These are phyloP conservation scores for Xylaria sp. DNA, from an alignment of 2,329 filamentous ascomycete species.

Conservation along the genomic window DNA sequence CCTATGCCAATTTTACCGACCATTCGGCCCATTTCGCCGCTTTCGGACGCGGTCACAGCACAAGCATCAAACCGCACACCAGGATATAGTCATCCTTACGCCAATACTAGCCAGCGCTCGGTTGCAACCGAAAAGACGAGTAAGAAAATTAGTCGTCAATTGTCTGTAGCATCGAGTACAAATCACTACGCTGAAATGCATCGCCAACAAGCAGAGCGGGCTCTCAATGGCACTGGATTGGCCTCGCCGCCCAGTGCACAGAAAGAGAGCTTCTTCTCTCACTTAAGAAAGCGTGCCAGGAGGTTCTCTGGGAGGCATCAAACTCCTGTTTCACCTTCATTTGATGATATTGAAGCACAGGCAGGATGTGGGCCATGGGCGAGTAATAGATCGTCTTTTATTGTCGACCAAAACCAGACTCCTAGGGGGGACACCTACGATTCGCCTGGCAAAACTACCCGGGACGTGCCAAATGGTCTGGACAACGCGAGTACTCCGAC, in stretches of 20 bases:
- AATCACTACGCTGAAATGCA: slow-evolving; percentile 94
- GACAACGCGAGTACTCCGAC: slow-evolving; percentile 59
- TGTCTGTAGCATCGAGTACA: slow-evolving; percentile 90
- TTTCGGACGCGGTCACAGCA: slow-evolving; percentile 92
- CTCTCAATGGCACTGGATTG: slow-evolving; percentile 84
- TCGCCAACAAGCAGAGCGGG: slow-evolving; percentile 89
- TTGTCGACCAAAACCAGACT: slow-evolving; percentile 69
- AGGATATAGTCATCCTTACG: slow-evolving; percentile 63
- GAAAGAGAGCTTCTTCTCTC: slow-evolving; percentile 98
- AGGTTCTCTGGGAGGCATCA: slow-evolving; percentile 93
- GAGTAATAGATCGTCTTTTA: slow-evolving; percentile 85
- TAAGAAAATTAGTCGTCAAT: slow-evolving; percentile 94
- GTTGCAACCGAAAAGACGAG: slow-evolving; percentile 68
- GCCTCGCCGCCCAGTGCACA: slow-evolving; percentile 81
- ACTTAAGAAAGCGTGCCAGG: slow-evolving; percentile 91
- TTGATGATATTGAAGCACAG: slow-evolving; percentile 92
- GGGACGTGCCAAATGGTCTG: slow-evolving; percentile 63
- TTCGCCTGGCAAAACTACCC: slow-evolving; percentile 68
- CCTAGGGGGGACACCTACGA: slow-evolving; percentile 69
- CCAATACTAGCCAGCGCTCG: slow-evolving; percentile 53
- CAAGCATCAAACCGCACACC: slow-evolving; percentile 78
- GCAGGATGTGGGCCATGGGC: slow-evolving; percentile 91
- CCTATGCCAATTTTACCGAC: slow-evolving; percentile 97
- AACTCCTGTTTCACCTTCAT: slow-evolving; percentile 78
- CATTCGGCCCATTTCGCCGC: slow-evolving; percentile 92